Base-by-base conservation (phyloP, 768 basidiomycete genomes). In the Dendrothele bispora region DNA sequence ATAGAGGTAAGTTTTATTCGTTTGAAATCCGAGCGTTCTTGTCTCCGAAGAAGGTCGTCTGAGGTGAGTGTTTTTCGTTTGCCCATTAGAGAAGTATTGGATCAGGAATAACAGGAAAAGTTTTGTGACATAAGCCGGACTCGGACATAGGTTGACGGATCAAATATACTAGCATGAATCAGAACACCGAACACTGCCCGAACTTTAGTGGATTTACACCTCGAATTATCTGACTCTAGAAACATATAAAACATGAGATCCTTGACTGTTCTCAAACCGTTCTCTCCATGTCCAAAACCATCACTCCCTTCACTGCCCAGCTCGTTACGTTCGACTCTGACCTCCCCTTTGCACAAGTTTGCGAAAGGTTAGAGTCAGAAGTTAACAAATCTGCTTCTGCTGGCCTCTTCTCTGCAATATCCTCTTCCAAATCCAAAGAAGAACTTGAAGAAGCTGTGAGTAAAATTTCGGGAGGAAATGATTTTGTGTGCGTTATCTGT, bases 11-110 rank as follows among this genome's bases (percentile, higher is more conserved):
- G 43, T 27, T 61, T 69, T 39, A 58, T 53, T 49, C 66, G 70
- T 56, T 82, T 80, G 3, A 55, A 48, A 1, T 59, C 53, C 18
- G 63, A 66, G 28, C 65, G 70, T 50, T 82, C 80, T 52, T 73
- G 72, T 42, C 64, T 60, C 50, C 66, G 71, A 39, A 79, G 64
- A 7, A 79, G 62, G 38, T 80, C 78, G 49, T 80, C 80, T 0
- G 69, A 60, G 29, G 72, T 74, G 21, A 73, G 46, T 0, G 58
- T 51, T 52, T 67, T 63, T 32, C 64, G 62, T 49, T 61, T 67
- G 36, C 44, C 11, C 50, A 57, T 57, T 53, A n/a, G n/a, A n/a
- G n/a, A n/a, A n/a, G n/a, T n/a, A n/a, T n/a, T n/a, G n/a, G n/a
- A n/a, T n/a, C n/a, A n/a, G n/a, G n/a, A n/a, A n/a, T n/a, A n/a